Conservation (phyloP, 164 flowering plant species). For the Dillenia suffruticosa region DNA sequence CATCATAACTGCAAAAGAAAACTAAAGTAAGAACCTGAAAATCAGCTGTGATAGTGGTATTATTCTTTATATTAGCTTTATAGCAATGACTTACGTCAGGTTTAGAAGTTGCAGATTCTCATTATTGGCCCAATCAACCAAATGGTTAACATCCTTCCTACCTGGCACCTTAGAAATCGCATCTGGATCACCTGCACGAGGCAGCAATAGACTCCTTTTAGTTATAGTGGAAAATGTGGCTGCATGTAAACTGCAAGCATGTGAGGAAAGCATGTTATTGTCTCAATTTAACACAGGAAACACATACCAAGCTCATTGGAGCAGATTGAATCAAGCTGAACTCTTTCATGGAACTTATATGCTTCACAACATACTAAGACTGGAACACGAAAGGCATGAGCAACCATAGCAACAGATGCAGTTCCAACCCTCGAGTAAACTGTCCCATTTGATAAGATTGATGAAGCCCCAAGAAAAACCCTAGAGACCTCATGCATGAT, state of each 20-base stretch:
- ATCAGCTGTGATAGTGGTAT: background rate
- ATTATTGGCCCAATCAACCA: slow-evolving; percentile 45
- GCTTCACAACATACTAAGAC: slow-evolving; percentile 92
- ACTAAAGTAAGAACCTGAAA: slow-evolving; percentile 8
- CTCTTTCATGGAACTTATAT: slow-evolving; percentile 91
- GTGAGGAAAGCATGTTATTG: background rate
- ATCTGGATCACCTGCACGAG: slow-evolving; percentile 73
- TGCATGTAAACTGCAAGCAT: background rate
- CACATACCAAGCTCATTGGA: slow-evolving; percentile 83
- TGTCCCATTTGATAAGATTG: slow-evolving; percentile 86
- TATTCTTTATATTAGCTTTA: background rate
- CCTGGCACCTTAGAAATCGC: slow-evolving; percentile 67
- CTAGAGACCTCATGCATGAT: slow-evolving; percentile 93
- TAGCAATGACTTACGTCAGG: slow-evolving; percentile 49
- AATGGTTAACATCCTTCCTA: slow-evolving; percentile 47
- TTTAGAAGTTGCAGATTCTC: slow-evolving; percentile 74
- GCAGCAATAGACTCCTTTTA: too few relatives aligned
- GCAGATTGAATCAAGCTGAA: slow-evolving; percentile 96
- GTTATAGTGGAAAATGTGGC: too few relatives aligned
- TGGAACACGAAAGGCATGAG: slow-evolving; percentile 83
- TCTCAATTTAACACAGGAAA: background rate
- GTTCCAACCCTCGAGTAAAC: slow-evolving; percentile 95
- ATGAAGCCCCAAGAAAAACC: slow-evolving; percentile 83
- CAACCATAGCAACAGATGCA: slow-evolving; percentile 93
- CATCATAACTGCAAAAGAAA: slow-evolving; percentile 66